Evolutionary conservation across 108 stramenopile species (phyloP), one percentile per base, ranked within the genome.

Genomic region (Pseudonitzschia delicatissima): DNA sequence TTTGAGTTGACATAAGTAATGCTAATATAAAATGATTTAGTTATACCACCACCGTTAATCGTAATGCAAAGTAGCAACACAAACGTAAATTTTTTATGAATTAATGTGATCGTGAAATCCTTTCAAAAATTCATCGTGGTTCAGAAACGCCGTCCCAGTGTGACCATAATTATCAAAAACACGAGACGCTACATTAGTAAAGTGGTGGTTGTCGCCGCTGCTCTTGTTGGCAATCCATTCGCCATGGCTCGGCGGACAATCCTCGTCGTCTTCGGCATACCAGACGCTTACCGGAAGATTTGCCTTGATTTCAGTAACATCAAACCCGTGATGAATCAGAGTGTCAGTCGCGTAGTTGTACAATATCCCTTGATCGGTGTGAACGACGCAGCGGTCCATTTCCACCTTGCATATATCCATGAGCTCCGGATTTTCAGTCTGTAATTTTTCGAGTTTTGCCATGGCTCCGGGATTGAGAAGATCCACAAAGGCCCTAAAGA

Each of bases 1-100:
- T 99, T 99, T 81, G 98, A 99, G 68, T 70, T 99, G 55, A 89
- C 87, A 3, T 93, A 87, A 61, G 17, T 40, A 26, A 40, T 61
- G 27, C 0, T 32, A n/a, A 55, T 33, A 55, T n/a, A 55, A 55
- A 31, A 55, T n/a, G n/a, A n/a, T n/a, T n/a, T n/a, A n/a, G n/a
- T n/a, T n/a, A n/a, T n/a, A n/a, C n/a, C n/a, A n/a, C n/a, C n/a
- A n/a, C n/a, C n/a, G n/a, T n/a, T n/a, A n/a, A n/a, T n/a, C n/a
- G n/a, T n/a, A n/a, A n/a, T n/a, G n/a, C n/a, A n/a, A n/a, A n/a
- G n/a, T n/a, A n/a, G n/a, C n/a, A n/a, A n/a, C n/a, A n/a, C n/a
- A n/a, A n/a, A n/a, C n/a, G n/a, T n/a, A n/a, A n/a, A n/a, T n/a
- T 18, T 21, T 4, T 48, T 2, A 7, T 48, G 9, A 7, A 17